Percentiles rank a stretch among this genome's conserved stretches.
Evolutionary conservation across 1,284 basidiomycete species (phyloP).

Genomic region (Heterobasidion annosum): DNA sequence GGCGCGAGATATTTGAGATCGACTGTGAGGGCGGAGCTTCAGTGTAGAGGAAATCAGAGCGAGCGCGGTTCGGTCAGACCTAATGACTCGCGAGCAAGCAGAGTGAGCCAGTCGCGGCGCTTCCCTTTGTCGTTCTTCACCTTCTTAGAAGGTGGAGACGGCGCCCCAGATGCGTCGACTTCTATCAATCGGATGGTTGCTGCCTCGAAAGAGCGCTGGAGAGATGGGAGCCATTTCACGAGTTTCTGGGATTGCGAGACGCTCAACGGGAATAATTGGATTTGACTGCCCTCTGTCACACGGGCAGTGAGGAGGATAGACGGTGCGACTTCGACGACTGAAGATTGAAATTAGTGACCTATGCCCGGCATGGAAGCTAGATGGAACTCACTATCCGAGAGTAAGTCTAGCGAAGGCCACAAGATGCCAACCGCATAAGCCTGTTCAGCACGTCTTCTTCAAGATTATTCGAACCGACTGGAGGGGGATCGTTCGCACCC

Average conservation of each 20-base stretch:
- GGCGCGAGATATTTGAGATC: constrained; percentile 65
- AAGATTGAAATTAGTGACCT: not conserved
- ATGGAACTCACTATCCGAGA: constrained; percentile 40
- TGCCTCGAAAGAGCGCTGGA: constrained; percentile 40
- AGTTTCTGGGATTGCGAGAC: constrained; percentile 22
- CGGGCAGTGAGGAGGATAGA: constrained; percentile 53
- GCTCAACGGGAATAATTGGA: constrained; percentile 38
- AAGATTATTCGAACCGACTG: not conserved
- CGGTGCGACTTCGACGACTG: constrained; percentile 45
- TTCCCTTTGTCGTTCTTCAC: constrained; percentile 24
- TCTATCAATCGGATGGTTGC: constrained; percentile 43
- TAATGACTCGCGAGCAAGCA: constrained; percentile 53
- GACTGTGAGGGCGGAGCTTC: constrained; percentile 30
- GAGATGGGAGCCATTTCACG: constrained; percentile 36
- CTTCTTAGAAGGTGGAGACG: constrained; percentile 8
- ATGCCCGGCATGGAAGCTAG: not conserved
- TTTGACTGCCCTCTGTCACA: constrained; percentile 35
- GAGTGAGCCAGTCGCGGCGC: constrained; percentile 54
- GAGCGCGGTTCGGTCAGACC: constrained; percentile 27
- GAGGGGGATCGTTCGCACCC: too few relatives aligned
- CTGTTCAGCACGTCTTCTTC: constrained; percentile 20
- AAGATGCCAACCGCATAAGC: constrained; percentile 55
- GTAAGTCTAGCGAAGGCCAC: constrained; percentile 60
- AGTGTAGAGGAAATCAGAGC: too few relatives aligned
- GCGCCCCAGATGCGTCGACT: constrained; percentile 8